Evolutionary conservation across 2,329 filamentous ascomycete genomes (phyloP).

Genomic region (Arthroderma uncinatum): DNA sequence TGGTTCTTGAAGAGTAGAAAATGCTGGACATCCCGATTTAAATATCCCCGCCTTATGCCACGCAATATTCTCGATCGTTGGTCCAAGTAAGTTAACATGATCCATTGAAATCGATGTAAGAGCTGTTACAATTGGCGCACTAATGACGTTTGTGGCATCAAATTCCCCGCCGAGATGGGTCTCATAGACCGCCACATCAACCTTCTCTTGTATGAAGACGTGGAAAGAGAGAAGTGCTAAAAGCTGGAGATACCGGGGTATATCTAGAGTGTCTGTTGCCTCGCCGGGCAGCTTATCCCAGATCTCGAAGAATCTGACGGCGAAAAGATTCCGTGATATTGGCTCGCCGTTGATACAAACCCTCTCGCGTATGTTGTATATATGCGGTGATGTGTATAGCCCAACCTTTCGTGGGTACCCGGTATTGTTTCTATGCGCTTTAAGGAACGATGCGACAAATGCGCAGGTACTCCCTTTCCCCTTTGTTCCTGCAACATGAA

Average conservation of each 20-base stretch:
- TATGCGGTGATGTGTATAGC: constrained; percentile 57
- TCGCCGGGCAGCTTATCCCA: constrained; percentile 24
- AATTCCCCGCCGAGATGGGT: constrained; percentile 57
- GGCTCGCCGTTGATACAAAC: constrained; percentile 20
- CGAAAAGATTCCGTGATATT: constrained; percentile 14
- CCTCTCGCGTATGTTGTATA: constrained; percentile 17
- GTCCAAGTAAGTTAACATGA: constrained; percentile 51
- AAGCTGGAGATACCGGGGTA: neutral
- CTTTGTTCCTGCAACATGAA: constrained; percentile 60
- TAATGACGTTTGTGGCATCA: constrained; percentile 56
- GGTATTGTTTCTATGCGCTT: constrained; percentile 35
- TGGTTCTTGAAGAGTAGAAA: constrained; percentile 45
- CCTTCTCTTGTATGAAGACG: neutral
- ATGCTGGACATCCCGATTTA: constrained; percentile 47
- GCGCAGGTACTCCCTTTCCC: constrained; percentile 60
- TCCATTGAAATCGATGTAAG: constrained; percentile 58
- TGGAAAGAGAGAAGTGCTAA: neutral
- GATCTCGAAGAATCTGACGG: constrained; percentile 19
- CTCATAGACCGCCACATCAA: constrained; percentile 46
- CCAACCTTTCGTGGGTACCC: constrained; percentile 38
- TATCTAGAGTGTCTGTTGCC: neutral
- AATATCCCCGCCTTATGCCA: constrained; percentile 66
- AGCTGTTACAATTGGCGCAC: constrained; percentile 45
- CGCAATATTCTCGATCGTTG: constrained; percentile 53
- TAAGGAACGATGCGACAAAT: constrained; percentile 52